Evolutionary conservation across 805 yeast species (phyloP), one percentile per base, ranked within the genome.

Genomic region (Zygoascus biomembranicola): DNA sequence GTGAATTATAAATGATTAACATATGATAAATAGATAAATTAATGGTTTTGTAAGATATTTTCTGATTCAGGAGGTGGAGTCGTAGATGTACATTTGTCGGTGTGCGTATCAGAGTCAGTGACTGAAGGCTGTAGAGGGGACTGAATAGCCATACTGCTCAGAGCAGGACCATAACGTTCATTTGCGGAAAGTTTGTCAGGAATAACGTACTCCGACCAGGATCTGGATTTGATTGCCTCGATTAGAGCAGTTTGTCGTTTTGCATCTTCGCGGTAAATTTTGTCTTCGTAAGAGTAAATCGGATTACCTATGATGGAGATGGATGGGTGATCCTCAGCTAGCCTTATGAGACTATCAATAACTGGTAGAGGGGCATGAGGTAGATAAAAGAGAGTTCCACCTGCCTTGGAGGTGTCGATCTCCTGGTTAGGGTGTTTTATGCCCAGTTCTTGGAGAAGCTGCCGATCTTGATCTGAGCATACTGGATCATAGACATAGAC

Each of bases 311-410:
- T 28, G 16, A 46, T 31, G 26, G 16, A 31, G 3, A 18, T n/a
- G 39, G 10, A 13, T 3, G 32, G 23, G 14, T 23, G 18, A 8
- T 19, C n/a, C 10, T 49, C 32, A 19, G 4, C 49, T 50, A 11
- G 62, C 55, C 18, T 6, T 13, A 49, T 31, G 19, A 65, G 56
- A 8, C 44, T 19, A 16, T 62, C 61, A 5, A 64, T 60, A 2
- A 71, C 58, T 1, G 61, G 52, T 42, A 84, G 66, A 1, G 89
- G 87, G 0, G 90, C 92, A 69, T 87, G 95, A 0, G 95, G 95
- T 47, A 87, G 72, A 61, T 79, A 86, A 64, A 71, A 84, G 1
- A 87, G 66, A 0, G 74, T 69, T 1, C 56, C 37, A 1, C 47
- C 18, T 10, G 8, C 26, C 0, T 57, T 44, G 9, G 52, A 50